phyloP scores from a whole-genome alignment of 1,284 basidiomycete genomes.

The Cutaneotrichosporon dermatis region DNA sequence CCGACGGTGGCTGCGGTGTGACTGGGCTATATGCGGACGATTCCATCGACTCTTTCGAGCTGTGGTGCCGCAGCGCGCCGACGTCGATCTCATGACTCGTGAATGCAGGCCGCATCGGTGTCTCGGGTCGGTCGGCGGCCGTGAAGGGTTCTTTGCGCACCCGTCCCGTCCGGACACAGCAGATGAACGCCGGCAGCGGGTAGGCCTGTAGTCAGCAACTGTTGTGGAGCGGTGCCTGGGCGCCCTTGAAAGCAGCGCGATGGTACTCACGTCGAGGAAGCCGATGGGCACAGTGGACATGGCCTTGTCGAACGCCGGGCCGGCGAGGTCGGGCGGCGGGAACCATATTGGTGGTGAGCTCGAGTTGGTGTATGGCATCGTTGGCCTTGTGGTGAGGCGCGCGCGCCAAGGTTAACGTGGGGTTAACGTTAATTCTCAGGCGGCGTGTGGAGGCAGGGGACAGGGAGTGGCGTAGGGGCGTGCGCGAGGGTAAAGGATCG shows the following conservation, averaged over 20 bases:
- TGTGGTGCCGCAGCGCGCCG: no score
- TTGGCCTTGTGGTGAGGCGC: no score
- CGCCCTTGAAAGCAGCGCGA: no score
- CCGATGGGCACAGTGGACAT: neutral
- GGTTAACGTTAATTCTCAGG: neutral
- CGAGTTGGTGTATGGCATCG: neutral
- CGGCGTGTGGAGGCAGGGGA: no score
- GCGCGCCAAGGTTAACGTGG: no score
- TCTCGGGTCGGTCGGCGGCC: neutral
- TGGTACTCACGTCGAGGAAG: slow-evolving; percentile 4
- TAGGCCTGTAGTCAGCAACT: slow-evolving; percentile 1
- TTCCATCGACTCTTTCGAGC: no score
- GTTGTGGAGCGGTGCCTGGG: no score
- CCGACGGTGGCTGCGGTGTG: no score
- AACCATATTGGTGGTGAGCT: neutral
- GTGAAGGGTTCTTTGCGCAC: neutral
- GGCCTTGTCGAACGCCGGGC: neutral
- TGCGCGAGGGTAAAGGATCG: no score
- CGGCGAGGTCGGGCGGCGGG: neutral
- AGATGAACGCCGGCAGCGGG: slow-evolving; percentile 7
- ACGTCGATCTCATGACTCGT: no score
- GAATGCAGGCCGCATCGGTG: neutral
- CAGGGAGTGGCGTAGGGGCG: no score
- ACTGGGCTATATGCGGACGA: no score
- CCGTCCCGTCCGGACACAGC: neutral